Percentiles rank a stretch among this genome's conserved stretches.
Conservation (phyloP, 2,329 filamentous ascomycete genomes). For the Cercospora zeae-maydis region DNA sequence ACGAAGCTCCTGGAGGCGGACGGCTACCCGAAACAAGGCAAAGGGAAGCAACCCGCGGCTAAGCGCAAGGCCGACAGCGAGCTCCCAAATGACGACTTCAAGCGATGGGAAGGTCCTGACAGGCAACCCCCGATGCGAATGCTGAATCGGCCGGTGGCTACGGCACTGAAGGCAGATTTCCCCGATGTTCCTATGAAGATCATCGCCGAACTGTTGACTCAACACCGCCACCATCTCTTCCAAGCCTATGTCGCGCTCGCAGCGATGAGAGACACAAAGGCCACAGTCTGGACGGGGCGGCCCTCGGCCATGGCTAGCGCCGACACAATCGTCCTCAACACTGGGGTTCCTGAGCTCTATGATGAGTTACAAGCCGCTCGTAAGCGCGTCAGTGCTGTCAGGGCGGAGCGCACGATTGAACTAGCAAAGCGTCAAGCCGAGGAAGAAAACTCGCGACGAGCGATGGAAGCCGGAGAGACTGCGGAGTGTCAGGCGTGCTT, state of each 20-base stretch:
- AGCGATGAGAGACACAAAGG: conserved; percentile 22
- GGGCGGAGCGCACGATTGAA: conserved; percentile 23
- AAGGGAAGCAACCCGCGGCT: conserved; percentile 21
- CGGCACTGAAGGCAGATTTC: conserved; percentile 44
- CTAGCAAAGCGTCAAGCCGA: conserved; percentile 32
- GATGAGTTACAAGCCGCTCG: conserved; percentile 38
- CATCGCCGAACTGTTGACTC: conserved; percentile 34
- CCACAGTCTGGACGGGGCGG: conserved; percentile 21
- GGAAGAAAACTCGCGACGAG: conserved; percentile 36
- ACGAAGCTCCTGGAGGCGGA: conserved; percentile 27
- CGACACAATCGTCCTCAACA: conserved; percentile 27
- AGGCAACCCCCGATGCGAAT: conserved; percentile 16
- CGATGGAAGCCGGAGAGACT: conserved; percentile 47
- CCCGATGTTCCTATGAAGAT: conserved; percentile 37
- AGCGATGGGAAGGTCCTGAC: conserved; percentile 26
- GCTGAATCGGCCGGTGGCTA: conserved; percentile 22
- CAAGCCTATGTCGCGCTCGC: conserved; percentile 39
- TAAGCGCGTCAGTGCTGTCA: conserved; percentile 23
- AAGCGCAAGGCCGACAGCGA: conserved; percentile 34
- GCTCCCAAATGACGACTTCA: conserved; percentile 20
- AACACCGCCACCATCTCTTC: conserved; percentile 37
- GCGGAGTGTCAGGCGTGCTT: conserved; percentile 67
- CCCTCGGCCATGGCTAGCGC: conserved; percentile 20
- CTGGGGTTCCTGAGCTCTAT: conserved; percentile 24
- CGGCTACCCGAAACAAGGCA: conserved; percentile 33